These are phyloP conservation scores for Penicillium sclerotigenum DNA, from an alignment of 2,329 filamentous ascomycete genomes.

Conservation along the genomic window DNA sequence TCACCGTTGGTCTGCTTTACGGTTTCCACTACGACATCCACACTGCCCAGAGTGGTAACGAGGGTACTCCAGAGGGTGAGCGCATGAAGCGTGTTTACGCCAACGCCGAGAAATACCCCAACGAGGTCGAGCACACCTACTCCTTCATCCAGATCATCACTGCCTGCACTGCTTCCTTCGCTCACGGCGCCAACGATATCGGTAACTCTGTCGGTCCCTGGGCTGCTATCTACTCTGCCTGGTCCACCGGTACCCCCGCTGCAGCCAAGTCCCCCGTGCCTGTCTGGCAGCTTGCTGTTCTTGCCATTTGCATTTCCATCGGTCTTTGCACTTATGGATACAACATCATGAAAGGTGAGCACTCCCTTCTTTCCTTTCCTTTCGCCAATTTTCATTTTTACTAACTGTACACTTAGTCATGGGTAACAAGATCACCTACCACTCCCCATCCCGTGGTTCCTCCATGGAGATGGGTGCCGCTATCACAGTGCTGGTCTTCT, in stretches of 20 bases:
- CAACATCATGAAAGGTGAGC: conserved; percentile 76
- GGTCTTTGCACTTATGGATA: conserved; percentile 74
- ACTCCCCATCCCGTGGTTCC: conserved; percentile 56
- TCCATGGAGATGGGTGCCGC: conserved; percentile 80
- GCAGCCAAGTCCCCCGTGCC: conserved; percentile 64
- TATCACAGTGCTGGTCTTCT: conserved; percentile 72
- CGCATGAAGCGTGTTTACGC: conserved; percentile 69
- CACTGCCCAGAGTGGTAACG: conserved; percentile 66
- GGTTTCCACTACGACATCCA: conserved; percentile 81
- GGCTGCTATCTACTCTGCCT: conserved; percentile 68
- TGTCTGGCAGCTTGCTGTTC: conserved; percentile 72
- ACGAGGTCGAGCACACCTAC: conserved; percentile 64
- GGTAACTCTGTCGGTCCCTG: conserved; percentile 68
- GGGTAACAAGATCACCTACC: conserved; percentile 77
- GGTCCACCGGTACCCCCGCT: conserved; percentile 61
- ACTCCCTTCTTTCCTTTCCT: background rate
- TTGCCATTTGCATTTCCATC: conserved; percentile 60
- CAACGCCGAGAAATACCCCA: conserved; percentile 62
- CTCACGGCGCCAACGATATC: conserved; percentile 73
- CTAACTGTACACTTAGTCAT: conserved; percentile 55
- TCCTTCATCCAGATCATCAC: conserved; percentile 56
- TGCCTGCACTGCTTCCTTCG: conserved; percentile 51
- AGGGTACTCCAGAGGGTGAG: conserved; percentile 68
- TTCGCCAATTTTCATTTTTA: background rate
- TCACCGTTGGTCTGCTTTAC: conserved; percentile 64